These are phyloP conservation scores for Erigeron philadelphicus DNA, from an alignment of 140 eudicot species.

Conservation along the genomic window DNA sequence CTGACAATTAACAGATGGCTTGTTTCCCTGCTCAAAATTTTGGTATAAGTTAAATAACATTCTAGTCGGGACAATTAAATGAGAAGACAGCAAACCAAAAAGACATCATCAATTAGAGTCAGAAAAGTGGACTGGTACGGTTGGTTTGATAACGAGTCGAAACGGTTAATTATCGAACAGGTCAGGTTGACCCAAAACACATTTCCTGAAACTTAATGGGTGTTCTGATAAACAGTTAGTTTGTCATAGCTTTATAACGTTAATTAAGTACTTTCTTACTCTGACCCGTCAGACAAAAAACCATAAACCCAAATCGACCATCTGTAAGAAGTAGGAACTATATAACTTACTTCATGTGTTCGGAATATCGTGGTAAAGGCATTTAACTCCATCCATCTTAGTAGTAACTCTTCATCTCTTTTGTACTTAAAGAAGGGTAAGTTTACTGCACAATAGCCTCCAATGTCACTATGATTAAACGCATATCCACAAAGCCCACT, in stretches of 20 bases:
- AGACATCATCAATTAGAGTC: not conserved
- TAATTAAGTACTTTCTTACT: not conserved
- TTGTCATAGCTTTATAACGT: not conserved
- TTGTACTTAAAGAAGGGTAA: constrained; percentile 79
- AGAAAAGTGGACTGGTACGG: not conserved
- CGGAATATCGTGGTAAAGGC: constrained; percentile 92
- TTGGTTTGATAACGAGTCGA: not conserved
- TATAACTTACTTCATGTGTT: constrained; percentile 81
- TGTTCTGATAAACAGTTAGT: too few relatives aligned
- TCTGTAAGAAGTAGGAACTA: not conserved
- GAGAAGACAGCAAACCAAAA: not conserved
- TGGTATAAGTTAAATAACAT: constrained; percentile 1
- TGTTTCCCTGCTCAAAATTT: constrained; percentile 68
- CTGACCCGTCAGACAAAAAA: constrained; percentile 7
- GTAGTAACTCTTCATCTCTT: constrained; percentile 75
- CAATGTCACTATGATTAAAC: constrained; percentile 89
- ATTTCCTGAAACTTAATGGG: not conserved
- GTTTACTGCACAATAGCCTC: constrained; percentile 91
- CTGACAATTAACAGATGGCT: constrained; percentile 74
- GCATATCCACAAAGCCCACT: constrained; percentile 91
- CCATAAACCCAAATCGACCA: not conserved
- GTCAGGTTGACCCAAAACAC: not conserved
- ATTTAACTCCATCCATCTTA: constrained; percentile 94
- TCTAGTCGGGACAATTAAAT: constrained; percentile 4
- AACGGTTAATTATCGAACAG: not conserved